A percentile compares a stretch with the other conserved stretches of the same genome.
phyloP scores from a whole-genome alignment of 1,139 yeast species.

The Spathaspora sp. region DNA sequence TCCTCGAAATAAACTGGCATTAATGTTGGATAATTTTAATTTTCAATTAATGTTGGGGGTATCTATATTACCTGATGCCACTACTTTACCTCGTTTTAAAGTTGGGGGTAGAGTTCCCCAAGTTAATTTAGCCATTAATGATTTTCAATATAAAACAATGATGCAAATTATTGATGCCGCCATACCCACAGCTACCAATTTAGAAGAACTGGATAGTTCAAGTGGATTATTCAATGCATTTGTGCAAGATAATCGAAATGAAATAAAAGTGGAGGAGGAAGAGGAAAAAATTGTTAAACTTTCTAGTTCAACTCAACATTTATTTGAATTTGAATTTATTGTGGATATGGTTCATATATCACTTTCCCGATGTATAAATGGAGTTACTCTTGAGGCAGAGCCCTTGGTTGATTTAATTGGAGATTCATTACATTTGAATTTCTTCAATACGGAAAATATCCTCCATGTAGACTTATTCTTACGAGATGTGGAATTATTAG shows the following conservation, averaged over 20 bases:
- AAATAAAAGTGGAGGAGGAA: conserved; percentile 25
- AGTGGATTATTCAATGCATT: conserved; percentile 36
- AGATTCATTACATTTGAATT: conserved; percentile 59
- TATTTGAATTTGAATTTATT: conserved; percentile 68
- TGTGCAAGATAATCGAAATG: conserved; percentile 16
- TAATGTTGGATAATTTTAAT: conserved; percentile 74
- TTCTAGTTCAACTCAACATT: conserved; percentile 44
- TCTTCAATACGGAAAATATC: conserved; percentile 57
- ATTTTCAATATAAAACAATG: conserved; percentile 84
- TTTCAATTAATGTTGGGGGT: conserved; percentile 73
- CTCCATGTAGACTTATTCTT: conserved; percentile 68
- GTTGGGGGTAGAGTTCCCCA: conserved; percentile 81
- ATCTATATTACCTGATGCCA: conserved; percentile 81
- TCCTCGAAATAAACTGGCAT: conserved; percentile 35
- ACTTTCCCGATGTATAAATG: conserved; percentile 66
- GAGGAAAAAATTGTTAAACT: conserved; percentile 14
- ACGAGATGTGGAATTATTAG: conserved; percentile 68
- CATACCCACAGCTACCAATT: conserved; percentile 56
- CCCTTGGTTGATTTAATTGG: conserved; percentile 73
- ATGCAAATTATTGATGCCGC: conserved; percentile 74
- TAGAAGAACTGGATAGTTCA: conserved; percentile 27
- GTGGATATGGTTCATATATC: conserved; percentile 65
- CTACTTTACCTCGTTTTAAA: conserved; percentile 68
- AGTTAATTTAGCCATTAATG: conserved; percentile 72
- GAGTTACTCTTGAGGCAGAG: conserved; percentile 59